A percentile compares a stretch with the other conserved stretches of the same genome.
These are phyloP conservation scores for Corymbia maculata DNA, from an alignment of 345 rosid species.

Conservation along the genomic window DNA sequence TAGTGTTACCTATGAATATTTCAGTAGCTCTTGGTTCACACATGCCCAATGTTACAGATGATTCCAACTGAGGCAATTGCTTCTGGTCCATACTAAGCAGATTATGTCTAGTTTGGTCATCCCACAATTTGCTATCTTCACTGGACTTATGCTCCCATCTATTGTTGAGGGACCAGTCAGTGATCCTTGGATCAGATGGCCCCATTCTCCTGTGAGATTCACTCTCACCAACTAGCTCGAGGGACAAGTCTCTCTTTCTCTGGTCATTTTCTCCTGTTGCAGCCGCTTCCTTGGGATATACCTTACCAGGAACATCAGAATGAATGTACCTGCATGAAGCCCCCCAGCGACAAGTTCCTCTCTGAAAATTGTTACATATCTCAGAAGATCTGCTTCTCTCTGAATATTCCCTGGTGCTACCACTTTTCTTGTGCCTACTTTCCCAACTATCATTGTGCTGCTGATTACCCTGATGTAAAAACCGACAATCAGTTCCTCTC, in stretches of 20 bases:
- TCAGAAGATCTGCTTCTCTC: slow-evolving; percentile 17
- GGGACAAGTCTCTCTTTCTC: slow-evolving; percentile 9
- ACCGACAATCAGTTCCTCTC: slow-evolving; percentile 50
- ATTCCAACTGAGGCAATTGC: background rate
- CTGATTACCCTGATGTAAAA: slow-evolving; percentile 42
- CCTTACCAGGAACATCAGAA: slow-evolving; percentile 39
- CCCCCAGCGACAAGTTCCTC: slow-evolving; percentile 80
- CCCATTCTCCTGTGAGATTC: background rate
- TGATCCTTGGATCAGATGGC: slow-evolving; percentile 13
- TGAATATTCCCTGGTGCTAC: slow-evolving; percentile 26
- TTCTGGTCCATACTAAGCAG: background rate
- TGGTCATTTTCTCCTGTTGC: slow-evolving; percentile 17
- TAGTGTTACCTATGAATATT: slow-evolving; percentile 51
- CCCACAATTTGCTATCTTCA: slow-evolving; percentile 2
- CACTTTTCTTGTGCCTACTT: slow-evolving; percentile 31
- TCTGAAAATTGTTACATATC: slow-evolving; percentile 8
- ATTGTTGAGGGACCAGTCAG: slow-evolving; percentile 22
- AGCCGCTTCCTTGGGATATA: slow-evolving; percentile 12
- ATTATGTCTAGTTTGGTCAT: slow-evolving; percentile 10
- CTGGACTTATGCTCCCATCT: slow-evolving; percentile 18
- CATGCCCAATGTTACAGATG: background rate
- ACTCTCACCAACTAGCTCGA: background rate
- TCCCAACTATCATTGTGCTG: slow-evolving; percentile 43
- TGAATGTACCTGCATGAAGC: slow-evolving; percentile 77
- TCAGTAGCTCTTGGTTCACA: slow-evolving; percentile 20